Evolutionary conservation across 2,329 filamentous ascomycete genomes (phyloP), one percentile per base, ranked within the genome.

Genomic region (Alternaria burnsii): DNA sequence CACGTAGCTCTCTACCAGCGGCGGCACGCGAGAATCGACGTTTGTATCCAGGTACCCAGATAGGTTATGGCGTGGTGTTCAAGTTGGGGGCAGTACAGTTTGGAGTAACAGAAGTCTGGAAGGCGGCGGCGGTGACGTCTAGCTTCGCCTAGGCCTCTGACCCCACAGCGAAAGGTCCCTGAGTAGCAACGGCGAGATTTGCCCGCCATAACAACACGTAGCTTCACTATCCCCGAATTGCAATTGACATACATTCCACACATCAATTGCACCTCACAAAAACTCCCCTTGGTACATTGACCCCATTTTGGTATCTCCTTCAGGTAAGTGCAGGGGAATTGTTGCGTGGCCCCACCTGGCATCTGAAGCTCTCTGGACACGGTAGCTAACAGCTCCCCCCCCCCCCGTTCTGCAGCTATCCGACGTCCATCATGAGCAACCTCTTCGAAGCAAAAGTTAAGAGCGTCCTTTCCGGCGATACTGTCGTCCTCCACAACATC

Each of bases 381-480:
- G 53, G 65, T 72, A 67, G 70, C 73, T 76, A 61, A 74, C 59
- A 65, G 54, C 57, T 63, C 44, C 55, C 57, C 36, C n/a, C n/a
- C n/a, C n/a, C n/a, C 28, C 20, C 46, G 46, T 50, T n/a, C 38
- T 52, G 68, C 60, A 70, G 57, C 61, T 58, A 62, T 61, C 59
- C 57, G 36, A 61, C 42, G 30, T 42, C 54, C 53, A 52, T 55
- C 60, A 76, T 52, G 69, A 77, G 76, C 75, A 66, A 75, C 63
- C 67, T 70, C 59, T 71, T 79, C 70, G 78, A 80, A 77, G 78
- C 79, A 34, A 78, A 78, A 61, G 94, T 98, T 81, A 99, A 99
- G 86, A 92, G 91, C 78, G 92, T 97, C 70, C 84, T 96, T 75
- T 97, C 94, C 75, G 95, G 95, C 74, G 95, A 98, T 84, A 97